Base-by-base conservation (phyloP, 2,329 filamentous ascomycete genomes). In the Ustilaginoidea virens region DNA sequence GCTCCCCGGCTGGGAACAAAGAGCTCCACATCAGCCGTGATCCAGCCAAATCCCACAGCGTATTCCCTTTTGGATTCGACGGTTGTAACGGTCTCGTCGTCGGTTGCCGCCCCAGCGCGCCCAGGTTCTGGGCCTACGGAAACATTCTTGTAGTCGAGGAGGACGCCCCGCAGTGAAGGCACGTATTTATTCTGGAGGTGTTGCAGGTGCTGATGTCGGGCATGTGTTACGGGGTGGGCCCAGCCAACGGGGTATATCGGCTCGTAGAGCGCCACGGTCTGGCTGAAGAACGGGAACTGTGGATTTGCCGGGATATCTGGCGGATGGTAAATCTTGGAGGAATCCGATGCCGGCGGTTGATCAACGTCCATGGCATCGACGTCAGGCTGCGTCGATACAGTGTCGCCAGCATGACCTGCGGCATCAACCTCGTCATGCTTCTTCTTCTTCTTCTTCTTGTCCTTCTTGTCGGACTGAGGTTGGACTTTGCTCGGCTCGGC, bases 11-110 rank as follows among this genome's bases (percentile, higher is more conserved):
- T 61, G 0, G 90, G 87, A 18, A 78, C 69, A 49, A 93, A 92
- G 12, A 96, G 58, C 25, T 92, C 63, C 36, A 93, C 79, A 14
- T 92, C 83, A 1, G 79, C 83, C 0, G 83, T 93, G 14, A 92
- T 69, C 76, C 87, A 96, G 27, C 81, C 71, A 46, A 80, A 94
- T 14, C 76, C 77, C 15, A 83, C 81, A 6, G 80, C 82, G 47
- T 86, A 92, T 54, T 96, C 90, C 53, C 81, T 74, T 23, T 80
- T 57, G 5, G 68, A 68, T 27, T 63, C 47, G 34, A 63, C 48
- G 10, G 59, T 49, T 15, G 65, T 55, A 0, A 57, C 53, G 14
- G 59, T 59, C 20, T 61, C 46, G 33, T 72, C 62, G 11, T 62
- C 58, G 5, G 56, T 48, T 2, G 63, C 62, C 14, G 58, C 56